A percentile compares a stretch with the other conserved stretches of the same genome.
These are phyloP conservation scores for Rasamsonia emersonii DNA, from an alignment of 2,329 filamentous ascomycete genomes.

Conservation along the genomic window DNA sequence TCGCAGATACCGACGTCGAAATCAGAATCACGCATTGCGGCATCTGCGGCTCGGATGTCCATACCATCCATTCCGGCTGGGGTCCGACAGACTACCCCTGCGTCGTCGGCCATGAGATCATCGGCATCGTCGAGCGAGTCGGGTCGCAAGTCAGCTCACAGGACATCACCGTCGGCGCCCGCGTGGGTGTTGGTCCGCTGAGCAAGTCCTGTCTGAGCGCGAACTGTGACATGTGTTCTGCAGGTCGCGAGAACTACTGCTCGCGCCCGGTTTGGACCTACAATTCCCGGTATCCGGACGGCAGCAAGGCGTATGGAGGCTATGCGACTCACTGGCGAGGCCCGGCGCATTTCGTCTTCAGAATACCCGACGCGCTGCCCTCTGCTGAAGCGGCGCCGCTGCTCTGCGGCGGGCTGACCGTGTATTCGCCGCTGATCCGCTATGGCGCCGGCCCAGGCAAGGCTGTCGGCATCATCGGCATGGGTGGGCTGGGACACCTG, in stretches of 20 bases:
- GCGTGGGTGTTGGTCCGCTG: constrained; percentile 57
- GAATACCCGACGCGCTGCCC: constrained; percentile 45
- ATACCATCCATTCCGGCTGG: constrained; percentile 46
- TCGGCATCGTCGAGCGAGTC: constrained; percentile 50
- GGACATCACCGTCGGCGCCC: constrained; percentile 51
- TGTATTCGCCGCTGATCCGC: constrained; percentile 60
- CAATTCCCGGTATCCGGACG: constrained; percentile 26
- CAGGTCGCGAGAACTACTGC: constrained; percentile 33
- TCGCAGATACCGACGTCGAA: constrained; percentile 52
- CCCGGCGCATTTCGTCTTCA: constrained; percentile 34
- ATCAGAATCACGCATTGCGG: constrained; percentile 53
- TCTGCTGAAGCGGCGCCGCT: constrained; percentile 56
- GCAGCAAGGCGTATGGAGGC: constrained; percentile 27
- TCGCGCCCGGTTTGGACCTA: constrained; percentile 28
- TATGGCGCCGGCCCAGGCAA: constrained; percentile 64
- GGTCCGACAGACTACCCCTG: constrained; percentile 35
- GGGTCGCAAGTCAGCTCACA: constrained; percentile 37
- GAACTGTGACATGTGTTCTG: constrained; percentile 34
- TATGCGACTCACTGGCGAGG: constrained; percentile 24
- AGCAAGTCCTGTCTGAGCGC: constrained; percentile 43
- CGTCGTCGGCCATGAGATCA: constrained; percentile 58
- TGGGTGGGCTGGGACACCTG: constrained; percentile 51
- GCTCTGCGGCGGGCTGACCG: constrained; percentile 70
- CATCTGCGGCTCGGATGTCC: constrained; percentile 51
- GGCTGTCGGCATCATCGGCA: constrained; percentile 61